These are phyloP conservation scores for Sporothrix protearum DNA, from an alignment of 2,329 filamentous ascomycete genomes.

Conservation along the genomic window DNA sequence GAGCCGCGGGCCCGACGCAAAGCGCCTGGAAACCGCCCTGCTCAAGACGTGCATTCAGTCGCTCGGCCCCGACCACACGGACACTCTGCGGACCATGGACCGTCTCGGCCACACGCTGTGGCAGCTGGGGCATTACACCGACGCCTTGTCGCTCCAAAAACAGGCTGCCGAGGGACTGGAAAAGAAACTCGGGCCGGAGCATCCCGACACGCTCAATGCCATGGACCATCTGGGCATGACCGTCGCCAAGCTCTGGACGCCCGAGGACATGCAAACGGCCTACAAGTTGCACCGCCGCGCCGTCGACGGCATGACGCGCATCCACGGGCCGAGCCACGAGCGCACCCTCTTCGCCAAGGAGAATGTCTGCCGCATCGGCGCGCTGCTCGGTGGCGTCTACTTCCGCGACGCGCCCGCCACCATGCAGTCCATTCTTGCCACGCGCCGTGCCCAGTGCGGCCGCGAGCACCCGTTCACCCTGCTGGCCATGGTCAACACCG, in stretches of 20 bases:
- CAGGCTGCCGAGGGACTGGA: not conserved
- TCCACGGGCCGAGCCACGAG: not conserved
- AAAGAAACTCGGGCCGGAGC: not conserved
- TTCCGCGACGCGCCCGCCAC: not conserved
- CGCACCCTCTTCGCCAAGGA: not conserved
- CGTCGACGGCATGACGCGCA: not conserved
- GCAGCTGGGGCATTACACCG: not conserved
- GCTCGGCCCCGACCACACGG: not conserved
- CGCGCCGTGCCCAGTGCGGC: not conserved
- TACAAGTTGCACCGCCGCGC: constrained; percentile 9
- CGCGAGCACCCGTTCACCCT: constrained; percentile 6
- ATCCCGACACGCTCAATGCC: not conserved
- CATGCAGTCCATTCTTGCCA: constrained; percentile 1
- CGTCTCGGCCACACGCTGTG: constrained; percentile 1
- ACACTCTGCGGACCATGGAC: constrained; percentile 4
- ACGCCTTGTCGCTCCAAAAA: not conserved
- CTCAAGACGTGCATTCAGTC: not conserved
- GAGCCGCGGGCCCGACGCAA: not conserved
- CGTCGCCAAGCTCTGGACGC: constrained; percentile 6
- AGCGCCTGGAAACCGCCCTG: not conserved
- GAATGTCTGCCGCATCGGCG: constrained; percentile 11
- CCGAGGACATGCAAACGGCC: not conserved
- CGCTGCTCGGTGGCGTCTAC: not conserved
- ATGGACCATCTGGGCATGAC: not conserved
- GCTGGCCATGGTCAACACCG: constrained; percentile 13